Percentiles rank a stretch among this genome's conserved stretches.
Conservation (phyloP, 2,329 filamentous ascomycete species). For the Dryadomyces quercus-mongolicae region DNA sequence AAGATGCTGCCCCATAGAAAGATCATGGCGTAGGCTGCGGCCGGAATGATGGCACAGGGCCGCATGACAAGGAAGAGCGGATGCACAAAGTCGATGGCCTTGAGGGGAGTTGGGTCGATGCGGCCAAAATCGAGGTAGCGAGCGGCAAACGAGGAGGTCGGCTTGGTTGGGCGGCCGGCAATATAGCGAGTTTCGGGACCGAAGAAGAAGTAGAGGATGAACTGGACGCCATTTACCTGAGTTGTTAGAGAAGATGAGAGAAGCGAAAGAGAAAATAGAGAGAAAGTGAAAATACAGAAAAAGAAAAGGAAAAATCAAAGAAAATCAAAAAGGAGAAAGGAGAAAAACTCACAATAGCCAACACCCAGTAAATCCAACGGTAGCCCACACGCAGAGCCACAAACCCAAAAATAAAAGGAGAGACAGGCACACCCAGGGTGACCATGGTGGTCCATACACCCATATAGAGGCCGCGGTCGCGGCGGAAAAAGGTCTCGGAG, state of each 20-base stretch:
- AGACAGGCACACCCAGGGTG: constrained; percentile 16
- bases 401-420: constrained; percentile 26
- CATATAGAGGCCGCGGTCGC: constrained; percentile 40
- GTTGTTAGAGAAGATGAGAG: neutral
- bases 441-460: constrained; percentile 39
- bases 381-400: constrained; percentile 40
- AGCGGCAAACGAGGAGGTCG: constrained; percentile 23
- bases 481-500: constrained; percentile 44
- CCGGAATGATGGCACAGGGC: constrained; percentile 35
- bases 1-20: constrained; percentile 43
- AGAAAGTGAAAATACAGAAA: neutral
- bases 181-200: constrained; percentile 44
- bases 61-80: constrained; percentile 30
- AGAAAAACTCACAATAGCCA: constrained; percentile 33
- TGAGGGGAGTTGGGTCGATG: constrained; percentile 39
- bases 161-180: constrained; percentile 18
- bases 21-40: constrained; percentile 41
- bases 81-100: constrained; percentile 34
- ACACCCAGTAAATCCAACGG: constrained; percentile 46
- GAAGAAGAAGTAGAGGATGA: constrained; percentile 42
- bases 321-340: neutral
- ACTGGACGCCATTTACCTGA: constrained; percentile 42
- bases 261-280: neutral
- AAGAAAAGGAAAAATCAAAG: neutral
- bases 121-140: constrained; percentile 31